These are phyloP conservation scores for Sporisorium iseilematis-ciliati DNA, from an alignment of 1,284 basidiomycete species.

Conservation along the genomic window DNA sequence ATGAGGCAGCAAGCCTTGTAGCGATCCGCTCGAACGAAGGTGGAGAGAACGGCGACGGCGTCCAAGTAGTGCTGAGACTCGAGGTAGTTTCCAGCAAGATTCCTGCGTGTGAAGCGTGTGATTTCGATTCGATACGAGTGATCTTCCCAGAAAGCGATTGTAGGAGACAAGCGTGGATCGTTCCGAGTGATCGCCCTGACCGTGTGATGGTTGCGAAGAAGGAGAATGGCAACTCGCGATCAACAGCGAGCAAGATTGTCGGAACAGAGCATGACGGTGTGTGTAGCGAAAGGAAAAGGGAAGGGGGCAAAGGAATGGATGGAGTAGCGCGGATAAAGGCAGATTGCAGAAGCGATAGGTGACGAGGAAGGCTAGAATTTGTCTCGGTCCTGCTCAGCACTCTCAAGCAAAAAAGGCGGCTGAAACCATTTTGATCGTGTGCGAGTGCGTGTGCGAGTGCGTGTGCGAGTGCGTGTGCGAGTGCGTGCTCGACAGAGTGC, in stretches of 20 bases:
- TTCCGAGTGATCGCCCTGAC: background rate
- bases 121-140: background rate
- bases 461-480: background rate
- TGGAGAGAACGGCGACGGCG: too few species aligned
- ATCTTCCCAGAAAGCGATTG: background rate
- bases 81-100: too few species aligned
- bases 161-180: background rate
- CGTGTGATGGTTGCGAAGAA: constrained; percentile 5
- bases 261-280: constrained; percentile 13
- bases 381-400: background rate
- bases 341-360: background rate
- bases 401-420: too few species aligned
- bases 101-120: too few species aligned
- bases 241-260: constrained; percentile 4
- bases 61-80: too few species aligned
- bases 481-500: too few species aligned
- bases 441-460: background rate
- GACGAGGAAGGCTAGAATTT: constrained; percentile 3
- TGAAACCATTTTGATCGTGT: background rate
- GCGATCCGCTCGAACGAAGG: background rate
- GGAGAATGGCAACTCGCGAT: constrained; percentile 8
- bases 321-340: background rate
- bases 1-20: background rate
- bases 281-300: constrained; percentile 2
- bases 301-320: background rate